Base-by-base conservation (phyloP, 257 asterid species). In the Salvia hispanica region DNA sequence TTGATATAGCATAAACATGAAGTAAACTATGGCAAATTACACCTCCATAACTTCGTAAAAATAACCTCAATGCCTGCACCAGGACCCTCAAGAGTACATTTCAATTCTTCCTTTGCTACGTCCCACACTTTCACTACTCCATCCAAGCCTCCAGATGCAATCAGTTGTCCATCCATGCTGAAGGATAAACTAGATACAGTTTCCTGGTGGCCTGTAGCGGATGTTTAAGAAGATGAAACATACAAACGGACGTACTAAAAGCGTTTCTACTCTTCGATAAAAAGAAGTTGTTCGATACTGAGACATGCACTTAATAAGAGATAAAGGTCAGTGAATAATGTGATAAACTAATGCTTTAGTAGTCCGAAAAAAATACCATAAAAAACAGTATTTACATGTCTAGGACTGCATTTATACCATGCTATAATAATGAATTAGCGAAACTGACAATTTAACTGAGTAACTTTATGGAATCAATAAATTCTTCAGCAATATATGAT, bases 131-230 rank as follows among this genome's bases (percentile, higher is more conserved):
- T 86, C 57, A 88, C 84, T 74, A 72, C 58, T 76, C 96, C 96
- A 64, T 93, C 95, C 71, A 93, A 77, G 81, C 97, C 71, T 79
- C 97, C 99, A 16, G 99, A 90, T 14, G 93, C 97, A 72, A 88
- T 86, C 74, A 94, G 77, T 48, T 80, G 82, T 36, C 99, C 97
- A 83, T 94, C 97, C n/a, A 75, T 28, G 67, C 96, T 94, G 48
- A 94, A 94, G 63, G 91, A 80, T 70, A 88, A 74, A 78, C 85
- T 81, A 56, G 96, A 84, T 65, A 91, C 75, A 33, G 99, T 81
- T 58, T 94, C 96, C 56, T 72, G 67, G 80, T 94, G 99, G 80
- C 92, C 97, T 93, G 90, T 78, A 76, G 58, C 44, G 58, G 34
- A 62, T 57, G 68, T 71, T 55, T 46, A 51, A 72, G 71, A 64